phyloP scores from a whole-genome alignment of 306 rosid genomes.

The Argentina anserina region DNA sequence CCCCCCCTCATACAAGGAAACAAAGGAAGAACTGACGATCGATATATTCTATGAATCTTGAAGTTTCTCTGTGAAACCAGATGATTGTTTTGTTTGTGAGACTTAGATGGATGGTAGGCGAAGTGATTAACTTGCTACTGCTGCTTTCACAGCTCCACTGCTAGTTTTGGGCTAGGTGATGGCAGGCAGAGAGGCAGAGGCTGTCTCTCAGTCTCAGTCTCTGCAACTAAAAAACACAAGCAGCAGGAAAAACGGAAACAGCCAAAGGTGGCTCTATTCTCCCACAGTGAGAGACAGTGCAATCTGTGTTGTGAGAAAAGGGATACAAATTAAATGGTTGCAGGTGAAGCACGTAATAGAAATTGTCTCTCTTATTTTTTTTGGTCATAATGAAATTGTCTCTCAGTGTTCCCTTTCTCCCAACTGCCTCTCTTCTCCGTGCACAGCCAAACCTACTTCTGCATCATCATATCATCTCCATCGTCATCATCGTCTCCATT shows the following conservation, averaged over 20 bases:
- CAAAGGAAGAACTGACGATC: conserved; percentile 16
- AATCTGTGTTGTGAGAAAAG: conserved; percentile 38
- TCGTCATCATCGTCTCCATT: conserved; percentile 45
- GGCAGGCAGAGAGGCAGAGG: conserved; percentile 7
- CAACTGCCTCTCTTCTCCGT: conserved; percentile 78
- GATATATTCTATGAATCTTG: background rate
- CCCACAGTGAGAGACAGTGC: conserved; percentile 47
- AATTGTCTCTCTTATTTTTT: conserved; percentile 52
- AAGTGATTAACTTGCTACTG: background rate
- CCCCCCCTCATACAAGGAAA: conserved; percentile 12
- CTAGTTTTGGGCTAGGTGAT: conserved; percentile 3
- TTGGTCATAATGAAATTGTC: conserved; percentile 53
- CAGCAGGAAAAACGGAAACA: conserved; percentile 11
- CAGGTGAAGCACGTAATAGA: conserved; percentile 60
- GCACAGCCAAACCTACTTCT: conserved; percentile 34
- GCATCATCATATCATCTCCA: conserved; percentile 27
- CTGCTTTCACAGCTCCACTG: background rate
- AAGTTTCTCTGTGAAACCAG: background rate
- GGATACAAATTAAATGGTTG: conserved; percentile 60
- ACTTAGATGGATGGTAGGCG: background rate
- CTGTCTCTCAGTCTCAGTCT: conserved; percentile 6
- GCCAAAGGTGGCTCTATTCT: conserved; percentile 38
- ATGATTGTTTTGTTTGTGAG: background rate
- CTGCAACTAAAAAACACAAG: background rate
- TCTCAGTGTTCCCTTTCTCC: conserved; percentile 62